A percentile compares a stretch with the other conserved stretches of the same genome.
phyloP scores from a whole-genome alignment of 2,329 filamentous ascomycete species.

The Claviceps monticola region DNA sequence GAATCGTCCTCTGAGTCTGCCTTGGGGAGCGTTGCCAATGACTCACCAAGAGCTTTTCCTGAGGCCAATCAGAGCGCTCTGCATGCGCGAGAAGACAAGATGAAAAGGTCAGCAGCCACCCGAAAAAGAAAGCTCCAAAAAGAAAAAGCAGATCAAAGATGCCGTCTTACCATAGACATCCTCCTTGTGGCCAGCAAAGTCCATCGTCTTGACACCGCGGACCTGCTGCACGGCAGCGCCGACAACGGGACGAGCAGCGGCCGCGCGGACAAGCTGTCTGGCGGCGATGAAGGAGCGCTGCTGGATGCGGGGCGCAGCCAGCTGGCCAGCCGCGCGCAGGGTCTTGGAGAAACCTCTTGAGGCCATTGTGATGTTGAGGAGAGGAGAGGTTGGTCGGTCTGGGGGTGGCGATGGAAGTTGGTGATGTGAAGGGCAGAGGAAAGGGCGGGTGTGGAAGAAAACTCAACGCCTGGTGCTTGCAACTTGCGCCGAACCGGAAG shows the following conservation, averaged over 20 bases:
- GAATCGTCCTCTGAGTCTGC: neutral
- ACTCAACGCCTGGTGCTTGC: constrained; percentile 8
- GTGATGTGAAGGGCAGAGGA: constrained; percentile 1
- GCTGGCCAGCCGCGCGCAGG: constrained; percentile 47
- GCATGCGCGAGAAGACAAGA: constrained; percentile 4
- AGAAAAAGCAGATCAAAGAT: neutral
- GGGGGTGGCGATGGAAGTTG: constrained; percentile 12
- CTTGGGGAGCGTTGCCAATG: constrained; percentile 7
- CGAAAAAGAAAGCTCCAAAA: neutral
- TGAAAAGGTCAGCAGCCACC: constrained; percentile 8
- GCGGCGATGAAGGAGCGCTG: constrained; percentile 51
- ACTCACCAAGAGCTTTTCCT: constrained; percentile 91
- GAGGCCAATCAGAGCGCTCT: constrained; percentile 98
- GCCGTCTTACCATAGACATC: constrained; percentile 65
- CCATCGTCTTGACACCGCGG: constrained; percentile 94
- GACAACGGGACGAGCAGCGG: constrained; percentile 34
- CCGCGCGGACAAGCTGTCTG: constrained; percentile 38
- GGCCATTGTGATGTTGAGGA: constrained; percentile 46
- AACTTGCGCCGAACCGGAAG: neutral
- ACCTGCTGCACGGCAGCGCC: constrained; percentile 52
- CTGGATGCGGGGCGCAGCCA: constrained; percentile 45
- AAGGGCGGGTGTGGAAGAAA: constrained; percentile 6
- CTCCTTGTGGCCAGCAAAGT: constrained; percentile 94
- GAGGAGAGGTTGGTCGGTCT: constrained; percentile 13
- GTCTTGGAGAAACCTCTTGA: constrained; percentile 60